Evolutionary conservation across 306 rosid genomes (phyloP), one percentile per base, ranked within the genome.

Genomic region (Prunus padus): DNA sequence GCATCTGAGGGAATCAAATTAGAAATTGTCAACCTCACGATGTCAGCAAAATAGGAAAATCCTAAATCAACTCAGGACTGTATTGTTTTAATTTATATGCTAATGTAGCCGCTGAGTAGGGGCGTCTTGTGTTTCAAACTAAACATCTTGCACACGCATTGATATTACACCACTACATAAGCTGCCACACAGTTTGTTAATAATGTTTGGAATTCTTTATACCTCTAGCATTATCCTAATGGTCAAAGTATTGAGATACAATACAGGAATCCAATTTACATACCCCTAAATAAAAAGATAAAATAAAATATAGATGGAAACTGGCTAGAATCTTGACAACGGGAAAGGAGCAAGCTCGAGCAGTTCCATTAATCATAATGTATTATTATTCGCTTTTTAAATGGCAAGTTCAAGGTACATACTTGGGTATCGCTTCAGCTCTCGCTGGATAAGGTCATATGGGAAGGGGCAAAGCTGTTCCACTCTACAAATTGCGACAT

Each of bases 401-500:
- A 69, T 13, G 31, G 11, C 46, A 49, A 37, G 23, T 73, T 40
- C 16, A 51, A 63, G 28, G 26, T 45, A 75, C 93, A 12, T 92
- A 92, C 99, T 95, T 70, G 99, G 99, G 87, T 95, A 95, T 82
- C 97, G 82, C 80, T 92, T 95, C 78, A 95, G 91, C 85, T 95
- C 99, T 61, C 97, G 84, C 78, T 89, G 97, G 69, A 90, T 86
- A 30, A 92, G 99, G 85, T 95, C 93, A 11, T 95, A 95, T 5
- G 97, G 99, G 88, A 92, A 95, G 78, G 99, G 99, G 65, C 96
- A 92, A 67, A 95, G 97, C 69, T 95, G 98, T 72, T 95, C 97
- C 84, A 95, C 97, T 84, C 98, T 84, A 79, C 98, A 90, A 63
- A 95, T 84, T 47, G 97, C 98, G 77, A 92, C 88, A 76, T 95